Evolutionary conservation across 2,329 filamentous ascomycete genomes (phyloP), one percentile per base, ranked within the genome.

Genomic region (Karstenula rhodostoma): DNA sequence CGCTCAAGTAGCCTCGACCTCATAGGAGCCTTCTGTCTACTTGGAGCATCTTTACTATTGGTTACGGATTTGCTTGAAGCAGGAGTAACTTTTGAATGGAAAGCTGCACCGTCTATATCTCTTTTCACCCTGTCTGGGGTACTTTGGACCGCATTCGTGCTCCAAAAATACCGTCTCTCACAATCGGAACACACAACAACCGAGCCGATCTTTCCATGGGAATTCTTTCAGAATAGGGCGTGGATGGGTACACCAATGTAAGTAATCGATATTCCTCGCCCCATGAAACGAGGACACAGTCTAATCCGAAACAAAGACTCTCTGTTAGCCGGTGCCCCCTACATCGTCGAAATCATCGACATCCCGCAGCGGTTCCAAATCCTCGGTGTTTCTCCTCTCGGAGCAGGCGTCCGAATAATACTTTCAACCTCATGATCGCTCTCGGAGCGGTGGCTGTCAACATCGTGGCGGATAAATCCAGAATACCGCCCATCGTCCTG

Each of bases 371-470:
- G 48, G 8, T 46, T 60, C 17, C 58, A 60, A 29, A 19, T 19
- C 8, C 17, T 52, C 15, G 42, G 40, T 19, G 19, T 25, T 6
- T 15, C 19, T 17, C 9, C 58, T 19, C 29, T 53, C 1, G 35
- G 33, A 4, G 40, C 58, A 9, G 58, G 35, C 4, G 35, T 53
- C n/a, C 58, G 58, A 15, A 33, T 60, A n/a, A 50, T 60, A 5
- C 58, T 4, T 60, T 60, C 55, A 60, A 60, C 19, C 23, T 60
- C 32, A 22, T 60, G 9, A 57, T 60, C 25, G 55, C 58, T 4
- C 27, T 54, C 10, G 42, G 13, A 4, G n/a, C 23, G 3, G 54
- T 57, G 23, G 17, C 51, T 13, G 50, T 60, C 33, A 60, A 57
- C 47, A 17, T 60, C 19, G n/a, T 57, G 12, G 54, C 42, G 12